Base-by-base conservation (phyloP, 108 stramenopile species). In the Cyclotella sp. region DNA sequence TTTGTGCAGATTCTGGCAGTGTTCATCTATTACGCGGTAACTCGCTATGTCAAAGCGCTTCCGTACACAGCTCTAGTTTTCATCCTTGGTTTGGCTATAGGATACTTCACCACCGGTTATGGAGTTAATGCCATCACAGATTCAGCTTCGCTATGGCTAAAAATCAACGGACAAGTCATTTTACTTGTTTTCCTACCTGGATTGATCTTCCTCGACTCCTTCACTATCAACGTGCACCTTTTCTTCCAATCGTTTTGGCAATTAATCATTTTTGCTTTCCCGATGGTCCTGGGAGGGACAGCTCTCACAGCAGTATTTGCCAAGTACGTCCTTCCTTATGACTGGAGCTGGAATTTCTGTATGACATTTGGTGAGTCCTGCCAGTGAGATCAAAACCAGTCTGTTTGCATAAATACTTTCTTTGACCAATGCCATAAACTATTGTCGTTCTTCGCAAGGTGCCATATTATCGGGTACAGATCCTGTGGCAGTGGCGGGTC, bases 401-500 rank as follows among this genome's bases (percentile, higher is more conserved):
- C n/a, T n/a, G 44, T n/a, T 49, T 9, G n/a, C 9, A 34, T 2
- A 34, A 34, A 6, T 34, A 34, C 34, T 6, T 2, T 5, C 34
- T 34, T n/a, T 49, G 47, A 3, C 9, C 47, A 49, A 49, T 49
- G 34, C 6, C 34, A 34, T 34, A 5, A 34, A 34, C 34, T 2
- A 49, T n/a, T 49, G 15, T 49, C 47, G 47, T n/a, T 49, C n/a
- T 3, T 49, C 2, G 9, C n/a, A 3, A 49, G 47, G 47, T n/a
- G 60, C 60, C 26, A 97, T 98, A 63, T 28, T 79, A 21, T 73
- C 89, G 18, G 97, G 96, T 11, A 99, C 97, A 10, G 98, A 99
- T 75, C 98, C 98, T 0, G 95, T 97, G 2, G 96, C 96, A 13
- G 97, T 99, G 14, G 90, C 91, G 19, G 93, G 91, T 12, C 72